These are phyloP conservation scores for Gossypium rotundifolium DNA, from an alignment of 345 rosid genomes.

Conservation along the genomic window DNA sequence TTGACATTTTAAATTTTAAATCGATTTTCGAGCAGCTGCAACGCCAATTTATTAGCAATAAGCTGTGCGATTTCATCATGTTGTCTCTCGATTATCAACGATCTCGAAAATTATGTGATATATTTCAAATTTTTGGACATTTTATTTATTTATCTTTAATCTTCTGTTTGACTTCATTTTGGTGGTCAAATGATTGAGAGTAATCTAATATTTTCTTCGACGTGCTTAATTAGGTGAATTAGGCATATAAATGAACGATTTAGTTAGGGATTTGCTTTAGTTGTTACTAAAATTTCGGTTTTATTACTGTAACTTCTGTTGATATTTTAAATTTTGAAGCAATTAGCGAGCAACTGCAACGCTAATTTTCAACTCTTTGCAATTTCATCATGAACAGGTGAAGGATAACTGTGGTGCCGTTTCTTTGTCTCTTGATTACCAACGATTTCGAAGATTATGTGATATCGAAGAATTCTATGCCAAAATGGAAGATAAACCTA, in stretches of 20 bases:
- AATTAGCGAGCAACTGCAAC: background rate
- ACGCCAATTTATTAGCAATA: background rate
- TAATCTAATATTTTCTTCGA: background rate
- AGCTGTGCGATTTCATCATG: background rate
- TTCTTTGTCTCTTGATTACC: constrained; percentile 62
- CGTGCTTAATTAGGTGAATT: background rate
- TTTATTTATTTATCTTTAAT: too few species aligned
- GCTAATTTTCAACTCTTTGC: background rate
- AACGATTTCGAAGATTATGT: constrained; percentile 53
- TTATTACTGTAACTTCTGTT: background rate
- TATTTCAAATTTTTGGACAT: background rate
- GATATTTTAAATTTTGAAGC: background rate
- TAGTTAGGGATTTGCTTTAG: background rate
- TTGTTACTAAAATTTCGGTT: background rate
- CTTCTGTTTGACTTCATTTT: too few species aligned
- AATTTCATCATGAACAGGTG: constrained; percentile 39
- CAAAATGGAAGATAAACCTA: constrained; percentile 64
- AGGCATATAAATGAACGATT: background rate
- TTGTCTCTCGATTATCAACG: constrained; percentile 66
- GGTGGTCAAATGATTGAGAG: background rate
- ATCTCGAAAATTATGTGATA: constrained; percentile 46
- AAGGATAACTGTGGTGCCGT: constrained; percentile 46
- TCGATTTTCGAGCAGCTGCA: background rate
- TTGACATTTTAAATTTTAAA: background rate
- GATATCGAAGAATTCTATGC: constrained; percentile 48